Evolutionary conservation across 768 basidiomycete genomes (phyloP), one percentile per base, ranked within the genome.

Genomic region (Psilocybe cyanescens): DNA sequence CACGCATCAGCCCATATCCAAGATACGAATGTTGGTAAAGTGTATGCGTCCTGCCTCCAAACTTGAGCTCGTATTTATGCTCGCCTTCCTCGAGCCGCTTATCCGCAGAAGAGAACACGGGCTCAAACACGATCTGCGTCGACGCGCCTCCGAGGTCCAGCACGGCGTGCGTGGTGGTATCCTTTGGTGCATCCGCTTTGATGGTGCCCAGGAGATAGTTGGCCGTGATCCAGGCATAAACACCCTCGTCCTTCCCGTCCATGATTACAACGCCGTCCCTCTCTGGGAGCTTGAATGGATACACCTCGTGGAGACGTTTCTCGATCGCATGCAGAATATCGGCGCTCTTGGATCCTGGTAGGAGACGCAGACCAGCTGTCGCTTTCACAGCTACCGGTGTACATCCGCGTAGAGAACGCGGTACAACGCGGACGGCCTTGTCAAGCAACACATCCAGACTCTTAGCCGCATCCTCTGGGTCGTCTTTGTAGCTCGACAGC

Each of bases 161-260:
- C 47, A 97, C 95, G 24, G 97, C 97, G 66, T 91, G 92, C 29
- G 92, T 88, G 19, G 78, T 72, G 16, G 65, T 81, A 30, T 78
- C 74, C 55, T 71, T 63, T 1, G 78, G 76, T 16, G 83, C 75
- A 52, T 81, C 83, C 8, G 81, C 78, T 14, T 86, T 83, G 69
- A 97, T 87, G 41, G 90, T 86, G 55, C 83, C 82, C 46, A 97
- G 78, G 51, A 98, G 82, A 76, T 97, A 98, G 75, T 99, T 99
- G 61, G 92, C 94, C 16, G 97, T 97, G 66, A 98, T 94, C 96
- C 97, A 99, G 30, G 97, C 95, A 72, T 92, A 99, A n/a, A 98
- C 94, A 33, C 94, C 97, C 75, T 98, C 97, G 71, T 99, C 96
- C 65, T 88, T 79, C 7, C 96, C 96, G 65, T 97, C 96, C 96